phyloP scores from a whole-genome alignment of 2,329 filamentous ascomycete species.

The Fusarium sp. region DNA sequence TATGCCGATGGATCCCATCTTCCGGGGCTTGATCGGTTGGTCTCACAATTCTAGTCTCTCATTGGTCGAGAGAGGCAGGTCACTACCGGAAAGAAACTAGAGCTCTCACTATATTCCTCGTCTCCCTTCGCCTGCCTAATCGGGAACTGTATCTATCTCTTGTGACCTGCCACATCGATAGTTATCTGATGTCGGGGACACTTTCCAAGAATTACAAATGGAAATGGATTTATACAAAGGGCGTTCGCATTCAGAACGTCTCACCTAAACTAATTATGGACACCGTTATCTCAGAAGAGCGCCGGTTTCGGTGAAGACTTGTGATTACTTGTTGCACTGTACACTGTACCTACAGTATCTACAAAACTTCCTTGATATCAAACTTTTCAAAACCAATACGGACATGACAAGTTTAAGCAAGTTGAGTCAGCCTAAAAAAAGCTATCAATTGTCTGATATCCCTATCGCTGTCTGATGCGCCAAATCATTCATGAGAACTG shows the following conservation, averaged over 20 bases:
- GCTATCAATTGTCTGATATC: conserved; percentile 33
- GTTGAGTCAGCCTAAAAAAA: conserved; percentile 27
- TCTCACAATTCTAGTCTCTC: conserved; percentile 35
- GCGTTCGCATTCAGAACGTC: conserved; percentile 2
- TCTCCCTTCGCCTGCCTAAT: conserved; percentile 44
- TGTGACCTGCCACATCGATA: conserved; percentile 5
- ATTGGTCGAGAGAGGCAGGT: conserved; percentile 29
- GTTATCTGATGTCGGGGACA: conserved; percentile 16
- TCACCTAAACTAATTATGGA: background rate
- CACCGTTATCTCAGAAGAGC: background rate
- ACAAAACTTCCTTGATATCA: conserved; percentile 17
- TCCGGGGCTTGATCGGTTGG: conserved; percentile 14
- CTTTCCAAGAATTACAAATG: conserved; percentile 9
- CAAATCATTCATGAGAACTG: conserved; percentile 41
- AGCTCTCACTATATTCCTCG: conserved; percentile 5
- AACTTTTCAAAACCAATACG: background rate
- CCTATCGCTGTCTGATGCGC: conserved; percentile 38
- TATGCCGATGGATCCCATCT: conserved; percentile 40
- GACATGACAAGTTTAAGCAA: background rate
- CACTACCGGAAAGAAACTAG: conserved; percentile 17
- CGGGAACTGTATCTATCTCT: conserved; percentile 25
- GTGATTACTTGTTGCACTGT: background rate
- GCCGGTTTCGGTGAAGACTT: conserved; percentile 25
- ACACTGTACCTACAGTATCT: background rate
- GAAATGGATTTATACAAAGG: conserved; percentile 12